Conservation (phyloP, 208 protist genomes). For the Trichomonas tenax region DNA sequence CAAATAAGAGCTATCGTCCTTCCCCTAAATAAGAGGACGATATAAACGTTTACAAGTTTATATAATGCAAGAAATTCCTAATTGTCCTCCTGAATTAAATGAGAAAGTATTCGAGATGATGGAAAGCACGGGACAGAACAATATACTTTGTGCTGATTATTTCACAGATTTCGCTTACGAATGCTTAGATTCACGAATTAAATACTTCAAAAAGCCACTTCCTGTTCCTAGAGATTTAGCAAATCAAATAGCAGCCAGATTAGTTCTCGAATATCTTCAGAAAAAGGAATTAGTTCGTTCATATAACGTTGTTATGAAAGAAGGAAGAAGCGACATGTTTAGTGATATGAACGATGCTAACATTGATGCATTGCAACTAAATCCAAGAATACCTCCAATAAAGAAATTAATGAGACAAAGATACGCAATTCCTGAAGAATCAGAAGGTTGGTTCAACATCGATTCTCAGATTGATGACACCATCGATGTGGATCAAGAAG, state of each 20-base stretch:
- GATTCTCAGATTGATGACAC: background rate
- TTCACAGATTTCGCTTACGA: background rate
- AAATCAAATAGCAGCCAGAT: background rate
- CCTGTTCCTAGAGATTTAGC: background rate
- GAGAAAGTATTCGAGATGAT: background rate
- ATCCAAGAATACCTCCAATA: background rate
- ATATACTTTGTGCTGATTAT: background rate
- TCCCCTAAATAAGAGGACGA: no score
- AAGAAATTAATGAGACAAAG: background rate
- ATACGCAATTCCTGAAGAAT: background rate
- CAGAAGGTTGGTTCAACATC: background rate
- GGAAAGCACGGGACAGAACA: background rate
- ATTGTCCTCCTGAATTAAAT: background rate
- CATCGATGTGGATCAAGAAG: background rate
- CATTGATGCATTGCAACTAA: background rate
- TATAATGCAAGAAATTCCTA: background rate
- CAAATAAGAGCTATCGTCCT: no score
- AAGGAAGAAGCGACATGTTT: background rate
- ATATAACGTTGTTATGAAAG: background rate
- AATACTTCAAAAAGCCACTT: background rate
- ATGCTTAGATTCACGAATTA: background rate
- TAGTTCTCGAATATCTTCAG: background rate
- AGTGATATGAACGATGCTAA: background rate
- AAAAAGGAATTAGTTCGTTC: background rate
- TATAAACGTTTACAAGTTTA: background rate